Percentiles rank a stretch among this genome's conserved stretches.
phyloP scores from a whole-genome alignment of 2,329 filamentous ascomycete species.

The Fusarium guadeloupense region DNA sequence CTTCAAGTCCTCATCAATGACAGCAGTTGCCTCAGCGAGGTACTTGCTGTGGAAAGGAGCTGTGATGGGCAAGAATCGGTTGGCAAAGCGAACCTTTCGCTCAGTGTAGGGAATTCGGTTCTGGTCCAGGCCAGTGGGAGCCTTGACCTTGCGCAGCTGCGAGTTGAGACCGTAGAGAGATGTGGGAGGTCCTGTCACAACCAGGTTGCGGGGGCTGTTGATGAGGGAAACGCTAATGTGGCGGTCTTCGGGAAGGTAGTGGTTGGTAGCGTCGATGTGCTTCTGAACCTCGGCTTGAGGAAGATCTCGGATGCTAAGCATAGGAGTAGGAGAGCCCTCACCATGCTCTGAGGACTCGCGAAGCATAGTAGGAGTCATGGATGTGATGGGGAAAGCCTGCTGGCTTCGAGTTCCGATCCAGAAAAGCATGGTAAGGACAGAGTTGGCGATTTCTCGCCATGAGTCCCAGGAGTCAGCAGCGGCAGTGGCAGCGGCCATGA shows the following conservation, averaged over 20 bases:
- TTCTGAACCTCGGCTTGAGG: conserved; percentile 89
- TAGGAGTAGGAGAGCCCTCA: conserved; percentile 94
- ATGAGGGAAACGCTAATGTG: conserved; percentile 96
- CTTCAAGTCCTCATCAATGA: conserved; percentile 88
- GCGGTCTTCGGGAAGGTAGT: conserved; percentile 90
- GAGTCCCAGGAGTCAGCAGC: conserved; percentile 93
- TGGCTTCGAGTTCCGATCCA: conserved; percentile 98
- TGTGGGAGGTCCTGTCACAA: conserved; percentile 94
- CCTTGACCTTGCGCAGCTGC: conserved; percentile 95
- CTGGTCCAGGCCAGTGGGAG: conserved; percentile 95
- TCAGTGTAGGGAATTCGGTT: conserved; percentile 93
- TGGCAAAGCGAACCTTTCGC: conserved; percentile 94
- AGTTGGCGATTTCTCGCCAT: conserved; percentile 80
- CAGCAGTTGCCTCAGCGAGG: conserved; percentile 79
- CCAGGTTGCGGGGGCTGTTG: conserved; percentile 96
- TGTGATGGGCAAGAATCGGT: conserved; percentile 96
- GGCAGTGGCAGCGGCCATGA: conserved; percentile 90
- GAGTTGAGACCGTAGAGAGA: conserved; percentile 96
- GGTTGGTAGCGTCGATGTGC: conserved; percentile 96
- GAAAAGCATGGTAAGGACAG: conserved; percentile 92
- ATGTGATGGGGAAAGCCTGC: conserved; percentile 95
- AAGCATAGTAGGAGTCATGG: conserved; percentile 87
- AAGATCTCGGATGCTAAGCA: conserved; percentile 96
- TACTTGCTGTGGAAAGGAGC: conserved; percentile 99
- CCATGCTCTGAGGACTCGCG: conserved; percentile 94